phyloP scores from a whole-genome alignment of 768 basidiomycete species.

The Pilatotrama ljubarskyi region DNA sequence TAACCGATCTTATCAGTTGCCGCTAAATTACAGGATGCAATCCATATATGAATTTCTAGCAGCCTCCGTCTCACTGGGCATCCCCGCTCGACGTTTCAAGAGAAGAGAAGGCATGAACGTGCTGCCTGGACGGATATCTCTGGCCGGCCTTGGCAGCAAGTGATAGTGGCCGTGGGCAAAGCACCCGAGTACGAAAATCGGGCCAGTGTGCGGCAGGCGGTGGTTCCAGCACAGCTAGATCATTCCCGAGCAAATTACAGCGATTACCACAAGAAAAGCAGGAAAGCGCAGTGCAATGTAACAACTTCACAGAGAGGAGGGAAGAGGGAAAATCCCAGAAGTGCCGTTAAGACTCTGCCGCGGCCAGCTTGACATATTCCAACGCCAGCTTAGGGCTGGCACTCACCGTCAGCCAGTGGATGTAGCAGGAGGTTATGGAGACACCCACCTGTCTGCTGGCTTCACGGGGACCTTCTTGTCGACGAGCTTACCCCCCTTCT shows the following conservation, averaged over 20 bases:
- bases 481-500: constrained; percentile 85
- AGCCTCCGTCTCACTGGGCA: too few species aligned
- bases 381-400: constrained; percentile 62
- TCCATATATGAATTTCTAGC: neutral
- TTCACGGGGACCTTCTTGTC: constrained; percentile 86
- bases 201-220: too few species aligned
- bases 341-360: neutral
- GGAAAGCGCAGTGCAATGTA: neutral
- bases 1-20: constrained; percentile 2
- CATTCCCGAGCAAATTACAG: too few species aligned
- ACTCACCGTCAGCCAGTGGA: neutral
- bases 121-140: too few species aligned
- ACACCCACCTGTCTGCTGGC: constrained; percentile 74
- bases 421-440: neutral
- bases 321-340: neutral
- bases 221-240: too few species aligned
- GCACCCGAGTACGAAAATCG: too few species aligned
- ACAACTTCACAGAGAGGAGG: neutral
- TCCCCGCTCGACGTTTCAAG: too few species aligned
- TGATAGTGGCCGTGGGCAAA: too few species aligned
- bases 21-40: neutral
- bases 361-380: constrained; percentile 50
- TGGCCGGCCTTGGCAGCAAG: too few species aligned
- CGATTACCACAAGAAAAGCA: neutral
- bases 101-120: too few species aligned